Conservation (phyloP, 192 early-diverging fungal species). For the Entomortierella parvispora region DNA sequence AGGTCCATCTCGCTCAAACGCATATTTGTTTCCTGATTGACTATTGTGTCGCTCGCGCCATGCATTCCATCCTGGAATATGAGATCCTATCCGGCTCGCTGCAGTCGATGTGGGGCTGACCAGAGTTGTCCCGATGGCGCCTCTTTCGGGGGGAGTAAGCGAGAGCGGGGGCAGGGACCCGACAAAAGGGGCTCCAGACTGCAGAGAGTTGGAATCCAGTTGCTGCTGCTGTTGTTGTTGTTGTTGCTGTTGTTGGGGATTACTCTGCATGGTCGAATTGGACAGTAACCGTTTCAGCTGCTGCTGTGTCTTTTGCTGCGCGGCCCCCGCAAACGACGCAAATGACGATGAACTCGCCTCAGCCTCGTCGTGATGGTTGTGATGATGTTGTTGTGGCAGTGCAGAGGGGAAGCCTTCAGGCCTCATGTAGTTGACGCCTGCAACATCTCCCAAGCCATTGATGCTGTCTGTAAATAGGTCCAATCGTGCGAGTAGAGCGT, state of each 20-base stretch:
- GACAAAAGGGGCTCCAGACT: too few species aligned
- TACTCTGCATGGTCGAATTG: conserved; percentile 17
- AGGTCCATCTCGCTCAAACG: neutral
- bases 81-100: conserved; percentile 5
- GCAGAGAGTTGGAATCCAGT: too few species aligned
- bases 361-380: neutral
- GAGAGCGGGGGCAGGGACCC: too few species aligned
- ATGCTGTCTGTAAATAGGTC: conserved; percentile 36
- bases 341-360: neutral
- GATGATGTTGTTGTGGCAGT: neutral
- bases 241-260: neutral
- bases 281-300: conserved; percentile 26
- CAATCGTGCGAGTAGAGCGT: conserved; percentile 9
- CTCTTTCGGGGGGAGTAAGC: too few species aligned
- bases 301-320: conserved; percentile 11
- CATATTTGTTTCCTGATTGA: conserved; percentile 12
- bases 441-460: conserved; percentile 25
- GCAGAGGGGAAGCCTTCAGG: neutral
- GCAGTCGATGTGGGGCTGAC: neutral
- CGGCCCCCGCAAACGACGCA: neutral
- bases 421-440: conserved; percentile 22
- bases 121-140: too few species aligned
- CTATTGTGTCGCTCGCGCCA: conserved; percentile 44
- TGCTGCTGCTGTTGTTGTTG: conserved; percentile 3
- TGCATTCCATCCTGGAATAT: conserved; percentile 22